These are phyloP conservation scores for Fusarium tricinctum DNA, from an alignment of 2,329 filamentous ascomycete species.

Conservation along the genomic window DNA sequence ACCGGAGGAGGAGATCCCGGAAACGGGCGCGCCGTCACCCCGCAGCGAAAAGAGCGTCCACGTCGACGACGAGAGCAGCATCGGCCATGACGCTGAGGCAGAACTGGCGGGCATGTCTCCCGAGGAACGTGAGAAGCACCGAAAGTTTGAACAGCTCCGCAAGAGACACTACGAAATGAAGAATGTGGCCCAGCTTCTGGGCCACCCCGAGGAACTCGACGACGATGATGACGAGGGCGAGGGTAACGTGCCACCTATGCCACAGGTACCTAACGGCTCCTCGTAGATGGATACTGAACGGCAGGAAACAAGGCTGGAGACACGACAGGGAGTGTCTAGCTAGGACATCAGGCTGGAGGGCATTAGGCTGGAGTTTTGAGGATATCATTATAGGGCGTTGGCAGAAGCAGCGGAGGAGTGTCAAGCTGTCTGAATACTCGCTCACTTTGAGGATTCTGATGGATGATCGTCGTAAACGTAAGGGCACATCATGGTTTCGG, in stretches of 20 bases:
- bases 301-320: constrained; percentile 12
- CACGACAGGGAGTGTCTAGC: constrained; percentile 21
- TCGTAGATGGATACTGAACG: constrained; percentile 43
- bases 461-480: constrained; percentile 20
- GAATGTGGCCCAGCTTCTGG: constrained; percentile 89
- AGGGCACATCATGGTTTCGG: constrained; percentile 32
- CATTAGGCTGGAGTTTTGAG: constrained; percentile 48
- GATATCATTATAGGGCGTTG: constrained; percentile 49
- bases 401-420: constrained; percentile 36
- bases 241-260: constrained; percentile 55
- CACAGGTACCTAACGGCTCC: constrained; percentile 59
- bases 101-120: constrained; percentile 67
- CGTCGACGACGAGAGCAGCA: constrained; percentile 75
- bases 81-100: constrained; percentile 71
- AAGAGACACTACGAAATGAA: constrained; percentile 99
- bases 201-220: constrained; percentile 77
- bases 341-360: constrained; percentile 2
- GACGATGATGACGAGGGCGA: constrained; percentile 73
- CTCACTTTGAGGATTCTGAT: constrained; percentile 39
- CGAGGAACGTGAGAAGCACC: constrained; percentile 92
- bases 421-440: constrained; percentile 27
- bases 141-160: constrained; percentile 88
- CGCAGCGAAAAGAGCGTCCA: constrained; percentile 79
- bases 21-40: constrained; percentile 56
- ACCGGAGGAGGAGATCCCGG: constrained; percentile 80